Evolutionary conservation across 495 filamentous ascomycete genomes (phyloP), one percentile per base, ranked within the genome.

Genomic region (Echria macrotheca): DNA sequence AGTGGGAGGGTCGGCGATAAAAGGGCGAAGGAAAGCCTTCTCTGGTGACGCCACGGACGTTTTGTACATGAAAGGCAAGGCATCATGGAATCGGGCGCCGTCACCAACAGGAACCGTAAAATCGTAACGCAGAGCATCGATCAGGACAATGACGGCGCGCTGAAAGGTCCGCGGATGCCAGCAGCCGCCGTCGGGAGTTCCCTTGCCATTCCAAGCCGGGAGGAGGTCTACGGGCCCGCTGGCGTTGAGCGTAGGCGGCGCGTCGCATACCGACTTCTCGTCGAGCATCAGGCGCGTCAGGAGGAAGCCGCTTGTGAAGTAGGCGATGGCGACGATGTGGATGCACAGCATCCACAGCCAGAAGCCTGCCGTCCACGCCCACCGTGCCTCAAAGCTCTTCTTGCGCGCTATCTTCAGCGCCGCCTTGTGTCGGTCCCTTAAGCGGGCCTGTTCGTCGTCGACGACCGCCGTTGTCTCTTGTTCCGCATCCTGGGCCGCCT

Each of bases 301-400:
- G 43, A 98, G 83, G 68, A 98, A 98, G n/a, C 93, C 93, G 64
- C 86, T 89, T 47, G 89, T 91, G 69, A 98, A 98, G 60, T 95
- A 85, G 57, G 84, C 88, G 53, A 97, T 85, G 24, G 89, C 93
- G 22, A 84, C 74, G 51, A 76, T 70, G 60, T 97, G 91, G 18
- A 96, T 70, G 54, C 80, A 69, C 49, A 80, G 58, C 60, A 80
- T 56, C 76, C 75, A 80, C 21, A 64, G 49, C 73, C 75, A 80
- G 56, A 78, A 75, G 35, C 61, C 69, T 11, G 67, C 50, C 7
- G 69, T 74, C 76, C 76, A 80, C 32, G 54, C 49, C 68, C 69
- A 77, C 46, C 68, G 64, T 21, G 52, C 29, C 54, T 68, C 70
- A 61, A 66, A 72, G 54, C 54, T 60, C 23, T 44, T 53, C 49